Evolutionary conservation across 371 early-diverging fungal species (phyloP).

Genomic region (Mortierella sp.): DNA sequence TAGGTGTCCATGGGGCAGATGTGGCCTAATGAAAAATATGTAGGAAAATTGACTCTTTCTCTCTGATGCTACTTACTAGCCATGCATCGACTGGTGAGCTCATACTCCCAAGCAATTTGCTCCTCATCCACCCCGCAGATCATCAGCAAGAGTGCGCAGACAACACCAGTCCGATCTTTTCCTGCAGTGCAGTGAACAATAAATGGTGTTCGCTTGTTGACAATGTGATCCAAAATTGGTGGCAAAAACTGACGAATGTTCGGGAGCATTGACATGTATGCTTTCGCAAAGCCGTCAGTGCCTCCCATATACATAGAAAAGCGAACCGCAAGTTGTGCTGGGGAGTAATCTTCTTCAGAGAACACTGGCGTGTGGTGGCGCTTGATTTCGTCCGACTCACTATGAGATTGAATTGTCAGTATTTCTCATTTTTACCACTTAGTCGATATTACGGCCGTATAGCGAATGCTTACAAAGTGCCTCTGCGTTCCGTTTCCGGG

Average conservation of each 20-base stretch:
- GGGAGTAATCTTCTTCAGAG: slow-evolving; percentile 69
- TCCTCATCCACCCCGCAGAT: slow-evolving; percentile 81
- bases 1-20: background rate
- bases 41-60: background rate
- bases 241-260: slow-evolving; percentile 63
- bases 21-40: background rate
- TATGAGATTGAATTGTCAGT: slow-evolving; percentile 8
- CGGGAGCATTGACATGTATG: slow-evolving; percentile 67
- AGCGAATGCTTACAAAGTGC: slow-evolving; percentile 53
- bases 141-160: slow-evolving; percentile 77
- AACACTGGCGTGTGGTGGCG: slow-evolving; percentile 70
- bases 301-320: slow-evolving; percentile 74
- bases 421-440: background rate
- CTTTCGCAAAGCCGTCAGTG: slow-evolving; percentile 67
- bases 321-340: slow-evolving; percentile 68
- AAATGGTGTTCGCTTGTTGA: slow-evolving; percentile 71
- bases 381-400: slow-evolving; percentile 43
- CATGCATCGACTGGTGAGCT: slow-evolving; percentile 62
- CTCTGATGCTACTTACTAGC: slow-evolving; percentile 37
- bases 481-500: slow-evolving; percentile 64
- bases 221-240: slow-evolving; percentile 66
- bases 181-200: slow-evolving; percentile 92
- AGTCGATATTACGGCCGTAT: background rate
- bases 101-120: slow-evolving; percentile 84
- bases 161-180: slow-evolving; percentile 91